Conservation (phyloP, 164 flowering plant species). For the Vitis riparia region DNA sequence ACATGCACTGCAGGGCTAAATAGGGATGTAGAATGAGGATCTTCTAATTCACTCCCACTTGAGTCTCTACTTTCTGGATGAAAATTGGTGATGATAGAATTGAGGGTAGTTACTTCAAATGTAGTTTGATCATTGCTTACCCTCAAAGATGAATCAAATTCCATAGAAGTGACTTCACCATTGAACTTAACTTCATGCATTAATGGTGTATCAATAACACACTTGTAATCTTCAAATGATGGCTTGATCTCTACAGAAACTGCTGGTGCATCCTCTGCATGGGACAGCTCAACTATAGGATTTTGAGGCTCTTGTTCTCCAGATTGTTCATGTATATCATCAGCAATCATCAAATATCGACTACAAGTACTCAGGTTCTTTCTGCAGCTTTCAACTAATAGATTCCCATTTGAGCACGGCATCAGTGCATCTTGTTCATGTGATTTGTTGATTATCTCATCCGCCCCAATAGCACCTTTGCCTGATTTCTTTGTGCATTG, state of each 20-base stretch:
- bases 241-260: constrained; percentile 8
- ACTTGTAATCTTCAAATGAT: constrained; percentile 1
- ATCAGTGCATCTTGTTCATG: constrained; percentile 5
- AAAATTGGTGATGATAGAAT: neutral
- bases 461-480: constrained; percentile 8
- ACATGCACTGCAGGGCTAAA: constrained; percentile 5
- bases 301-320: constrained; percentile 7
- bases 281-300: neutral
- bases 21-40: neutral
- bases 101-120: too few relatives aligned
- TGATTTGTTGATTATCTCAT: neutral
- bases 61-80: neutral
- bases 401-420: constrained; percentile 1
- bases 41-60: constrained; percentile 7
- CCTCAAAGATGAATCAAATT: neutral
- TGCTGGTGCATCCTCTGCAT: constrained; percentile 2
- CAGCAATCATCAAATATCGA: constrained; percentile 3
- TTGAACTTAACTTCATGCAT: neutral
- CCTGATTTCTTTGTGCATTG: neutral
- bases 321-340: constrained; percentile 14
- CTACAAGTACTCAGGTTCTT: neutral
- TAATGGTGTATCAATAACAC: neutral
- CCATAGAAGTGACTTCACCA: constrained; percentile 5
- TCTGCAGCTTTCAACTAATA: neutral
- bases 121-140: constrained; percentile 1